Base-by-base conservation (phyloP, 768 basidiomycete genomes). In the Flagelloscypha sp. region DNA sequence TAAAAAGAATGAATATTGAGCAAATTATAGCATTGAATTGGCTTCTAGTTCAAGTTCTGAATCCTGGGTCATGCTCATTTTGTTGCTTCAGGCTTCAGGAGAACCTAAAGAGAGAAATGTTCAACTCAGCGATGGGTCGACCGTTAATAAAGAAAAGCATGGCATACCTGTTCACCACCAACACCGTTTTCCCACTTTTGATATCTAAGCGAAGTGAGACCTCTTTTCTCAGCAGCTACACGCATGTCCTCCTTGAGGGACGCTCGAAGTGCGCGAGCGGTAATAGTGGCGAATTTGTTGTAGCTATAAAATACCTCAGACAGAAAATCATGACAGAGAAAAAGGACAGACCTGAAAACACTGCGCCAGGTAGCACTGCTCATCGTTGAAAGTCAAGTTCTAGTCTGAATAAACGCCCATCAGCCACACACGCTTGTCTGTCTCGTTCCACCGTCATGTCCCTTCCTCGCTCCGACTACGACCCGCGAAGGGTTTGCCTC, bases 281-380 rank as follows among this genome's bases (percentile, higher is more conserved):
- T 86, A 57, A 99, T 87, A 61, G 88, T 84, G 49, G 88, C 78
- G 74, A 87, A 97, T 65, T 93, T 93, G 83, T 98, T 99, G 81
- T 83, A 98, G 43, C 94, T 99, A 55, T 16, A n/a, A 30, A 25
- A 19, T 21, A 35, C 27, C 37, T 50, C 34, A 50, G 40, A 20
- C 17, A 19, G 19, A 16, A 21, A 7, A 18, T 24, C 25, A 21
- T 9, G 19, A 12, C 10, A 13, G 18, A n/a, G 16, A n/a, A n/a
- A 19, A 10, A 11, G 27, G 7, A 68, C 80, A 30, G 68, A 86
- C 85, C 84, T 76, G 75, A 89, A 84, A 48, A 83, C 58, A 41
- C 64, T 74, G 57, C 85, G 72, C 85, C 85, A 88, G 59, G 74
- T 67, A 38, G 70, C 68, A 57, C 49, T 53, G 49, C 76, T 81